A percentile compares a stretch with the other conserved stretches of the same genome.
phyloP scores from a whole-genome alignment of 371 early-diverging fungal genomes.

The Choanephora cucurbitarum region DNA sequence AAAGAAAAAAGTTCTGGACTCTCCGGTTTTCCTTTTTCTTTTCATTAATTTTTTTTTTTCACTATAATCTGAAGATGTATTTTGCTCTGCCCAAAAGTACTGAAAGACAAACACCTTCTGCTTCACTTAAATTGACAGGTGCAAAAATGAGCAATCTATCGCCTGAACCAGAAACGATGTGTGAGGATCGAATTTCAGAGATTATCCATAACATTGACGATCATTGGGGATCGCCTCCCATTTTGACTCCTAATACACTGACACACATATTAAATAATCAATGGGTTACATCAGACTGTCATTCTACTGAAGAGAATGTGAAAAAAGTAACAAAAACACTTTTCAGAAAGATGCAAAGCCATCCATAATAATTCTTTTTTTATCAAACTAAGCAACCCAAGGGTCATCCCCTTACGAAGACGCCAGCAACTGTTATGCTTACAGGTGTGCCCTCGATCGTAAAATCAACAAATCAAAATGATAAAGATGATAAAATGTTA shows the following conservation, averaged over 20 bases:
- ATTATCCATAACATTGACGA: constrained; percentile 32
- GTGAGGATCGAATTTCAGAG: constrained; percentile 30
- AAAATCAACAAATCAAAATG: too few species aligned
- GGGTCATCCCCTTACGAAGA: neutral
- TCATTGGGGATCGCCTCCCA: constrained; percentile 36
- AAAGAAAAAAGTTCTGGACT: neutral
- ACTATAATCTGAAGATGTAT: constrained; percentile 15
- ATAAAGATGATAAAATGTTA: constrained; percentile 10
- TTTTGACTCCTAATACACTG: constrained; percentile 33
- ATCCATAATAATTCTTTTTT: neutral
- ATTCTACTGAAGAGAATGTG: constrained; percentile 2
- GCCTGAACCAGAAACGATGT: neutral
- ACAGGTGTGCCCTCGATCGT: neutral
- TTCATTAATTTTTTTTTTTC: constrained; percentile 6
- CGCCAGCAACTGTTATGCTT: constrained; percentile 5
- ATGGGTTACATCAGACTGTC: constrained; percentile 15
- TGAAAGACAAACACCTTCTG: constrained; percentile 3
- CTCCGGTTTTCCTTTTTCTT: neutral
- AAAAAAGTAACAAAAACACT: constrained; percentile 14
- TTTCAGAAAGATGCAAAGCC: neutral
- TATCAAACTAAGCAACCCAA: too few species aligned
- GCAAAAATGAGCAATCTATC: too few species aligned
- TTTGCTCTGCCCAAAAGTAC: constrained; percentile 26
- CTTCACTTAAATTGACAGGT: neutral
- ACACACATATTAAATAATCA: constrained; percentile 29